phyloP scores from a whole-genome alignment of 1,284 basidiomycete species.

The Apiotrichum domesticum region DNA sequence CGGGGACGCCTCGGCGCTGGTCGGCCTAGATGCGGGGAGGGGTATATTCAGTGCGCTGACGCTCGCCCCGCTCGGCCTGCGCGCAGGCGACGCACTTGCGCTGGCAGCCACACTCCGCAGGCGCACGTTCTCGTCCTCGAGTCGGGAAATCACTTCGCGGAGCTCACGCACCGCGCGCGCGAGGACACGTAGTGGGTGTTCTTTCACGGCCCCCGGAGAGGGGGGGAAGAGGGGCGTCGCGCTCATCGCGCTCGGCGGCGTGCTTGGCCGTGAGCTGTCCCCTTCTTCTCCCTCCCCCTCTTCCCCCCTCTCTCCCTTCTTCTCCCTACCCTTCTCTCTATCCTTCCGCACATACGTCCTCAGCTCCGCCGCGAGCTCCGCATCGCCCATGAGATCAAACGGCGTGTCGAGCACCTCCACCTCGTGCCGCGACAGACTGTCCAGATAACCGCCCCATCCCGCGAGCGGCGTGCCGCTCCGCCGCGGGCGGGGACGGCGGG shows the following conservation, averaged over 20 bases:
- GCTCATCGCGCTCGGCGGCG: not conserved
- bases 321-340: not conserved
- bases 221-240: constrained; percentile 34
- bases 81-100: not conserved
- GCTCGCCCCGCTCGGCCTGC: not conserved
- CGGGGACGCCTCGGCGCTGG: not conserved
- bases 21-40: not conserved
- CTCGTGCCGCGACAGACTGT: constrained; percentile 31
- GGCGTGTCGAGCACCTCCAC: constrained; percentile 30
- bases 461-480: not conserved
- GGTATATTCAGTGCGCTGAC: not conserved
- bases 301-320: not conserved
- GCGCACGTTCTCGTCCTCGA: constrained; percentile 34
- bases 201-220: constrained; percentile 24
- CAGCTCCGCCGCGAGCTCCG: constrained; percentile 24
- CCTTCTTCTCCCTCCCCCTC: not conserved
- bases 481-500: not conserved
- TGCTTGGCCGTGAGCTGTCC: not conserved
- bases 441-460: constrained; percentile 15
- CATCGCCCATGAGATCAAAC: constrained; percentile 38
- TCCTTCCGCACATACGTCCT: not conserved
- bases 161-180: constrained; percentile 35
- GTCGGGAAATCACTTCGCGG: constrained; percentile 23
- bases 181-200: constrained; percentile 33
- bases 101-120: constrained; percentile 5